Percentiles rank a stretch among this genome's conserved stretches.
Conservation (phyloP, 805 yeast species). For the Suhomyces prunicola region DNA sequence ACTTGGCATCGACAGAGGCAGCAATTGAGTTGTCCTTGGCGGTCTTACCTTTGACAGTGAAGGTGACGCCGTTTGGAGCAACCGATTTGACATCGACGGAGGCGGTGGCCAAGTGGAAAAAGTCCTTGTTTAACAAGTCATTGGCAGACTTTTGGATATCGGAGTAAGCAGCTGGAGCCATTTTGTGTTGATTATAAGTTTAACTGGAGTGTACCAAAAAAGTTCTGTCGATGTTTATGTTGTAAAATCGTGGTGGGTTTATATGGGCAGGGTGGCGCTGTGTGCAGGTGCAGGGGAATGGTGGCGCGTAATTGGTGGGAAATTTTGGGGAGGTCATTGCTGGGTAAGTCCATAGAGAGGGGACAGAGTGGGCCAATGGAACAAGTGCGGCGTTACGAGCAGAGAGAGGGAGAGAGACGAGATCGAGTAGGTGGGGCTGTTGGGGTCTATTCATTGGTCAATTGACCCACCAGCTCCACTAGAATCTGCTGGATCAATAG, state of each 20-base stretch:
- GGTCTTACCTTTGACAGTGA: slow-evolving; percentile 90
- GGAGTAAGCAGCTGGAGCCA: slow-evolving; percentile 81
- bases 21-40: slow-evolving; percentile 77
- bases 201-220: slow-evolving; percentile 2
- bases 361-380: neutral
- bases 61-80: slow-evolving; percentile 95
- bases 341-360: neutral
- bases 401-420: neutral
- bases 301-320: slow-evolving; percentile 6
- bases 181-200: slow-evolving; percentile 12
- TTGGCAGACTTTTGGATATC: slow-evolving; percentile 92
- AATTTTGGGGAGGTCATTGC: slow-evolving; percentile 2
- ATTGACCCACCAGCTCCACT: neutral
- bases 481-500: neutral
- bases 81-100: slow-evolving; percentile 84
- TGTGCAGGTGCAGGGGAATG: slow-evolving; percentile 3
- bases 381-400: neutral
- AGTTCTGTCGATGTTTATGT: slow-evolving; percentile 2
- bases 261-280: neutral
- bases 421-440: neutral
- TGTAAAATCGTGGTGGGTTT: slow-evolving; percentile 5
- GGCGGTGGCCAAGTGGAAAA: slow-evolving; percentile 87
- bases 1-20: slow-evolving; percentile 88
- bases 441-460: neutral
- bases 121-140: slow-evolving; percentile 86